Evolutionary conservation across 306 rosid genomes (phyloP).

Genomic region (Malus orientalis): DNA sequence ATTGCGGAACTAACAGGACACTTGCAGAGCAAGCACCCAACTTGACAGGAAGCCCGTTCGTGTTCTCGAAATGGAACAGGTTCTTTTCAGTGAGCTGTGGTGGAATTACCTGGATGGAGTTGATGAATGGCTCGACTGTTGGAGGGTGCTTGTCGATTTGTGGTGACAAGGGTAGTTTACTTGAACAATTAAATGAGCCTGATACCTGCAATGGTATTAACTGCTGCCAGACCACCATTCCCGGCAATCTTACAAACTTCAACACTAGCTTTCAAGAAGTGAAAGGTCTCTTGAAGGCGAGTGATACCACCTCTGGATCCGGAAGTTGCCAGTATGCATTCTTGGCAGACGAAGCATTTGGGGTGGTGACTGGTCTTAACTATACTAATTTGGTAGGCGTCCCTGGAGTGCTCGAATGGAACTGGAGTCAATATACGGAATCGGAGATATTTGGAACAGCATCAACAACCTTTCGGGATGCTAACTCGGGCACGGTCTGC

Average conservation of each 20-base stretch:
- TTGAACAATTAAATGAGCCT: fast-evolving
- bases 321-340: not conserved
- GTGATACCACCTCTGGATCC: too few relatives aligned
- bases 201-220: not conserved
- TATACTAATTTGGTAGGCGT: not conserved
- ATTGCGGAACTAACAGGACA: not conserved
- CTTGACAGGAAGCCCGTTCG: slow-evolving; percentile 4
- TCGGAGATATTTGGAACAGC: not conserved
- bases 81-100: not conserved
- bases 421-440: not conserved
- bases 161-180: not conserved
- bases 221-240: slow-evolving; percentile 7
- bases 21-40: not conserved
- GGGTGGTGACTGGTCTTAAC: too few relatives aligned
- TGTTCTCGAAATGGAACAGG: not conserved
- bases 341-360: not conserved
- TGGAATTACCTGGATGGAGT: not conserved
- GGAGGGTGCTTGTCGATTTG: not conserved
- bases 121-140: not conserved
- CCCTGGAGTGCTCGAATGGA: slow-evolving; percentile 2
- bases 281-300: too few relatives aligned
- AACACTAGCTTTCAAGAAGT: not conserved
- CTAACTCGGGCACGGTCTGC: fast-evolving
- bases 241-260: not conserved
- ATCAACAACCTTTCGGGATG: too few relatives aligned